Percentiles rank a stretch among this genome's conserved stretches.
These are phyloP conservation scores for Podospora pseudopauciseta DNA, from an alignment of 495 filamentous ascomycete genomes.

Conservation along the genomic window DNA sequence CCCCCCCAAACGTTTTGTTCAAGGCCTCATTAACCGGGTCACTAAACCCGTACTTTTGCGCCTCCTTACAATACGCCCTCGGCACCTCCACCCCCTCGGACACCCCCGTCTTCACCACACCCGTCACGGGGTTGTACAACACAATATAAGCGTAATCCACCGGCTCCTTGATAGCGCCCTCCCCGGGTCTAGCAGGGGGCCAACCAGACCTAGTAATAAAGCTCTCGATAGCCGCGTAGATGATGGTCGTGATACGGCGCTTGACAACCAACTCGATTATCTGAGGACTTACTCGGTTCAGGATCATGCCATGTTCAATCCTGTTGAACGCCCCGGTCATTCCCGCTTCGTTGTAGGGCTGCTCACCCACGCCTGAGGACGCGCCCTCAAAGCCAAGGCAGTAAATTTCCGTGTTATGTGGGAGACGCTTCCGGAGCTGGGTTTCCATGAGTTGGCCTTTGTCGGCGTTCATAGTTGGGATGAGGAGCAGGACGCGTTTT, in stretches of 20 bases:
- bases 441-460: constrained; percentile 8
- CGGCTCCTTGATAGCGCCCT: neutral
- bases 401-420: neutral
- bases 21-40: neutral
- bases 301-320: constrained; percentile 1
- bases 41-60: constrained; percentile 18
- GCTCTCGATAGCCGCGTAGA: constrained; percentile 21
- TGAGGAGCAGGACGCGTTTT: constrained; percentile 4
- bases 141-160: constrained; percentile 23
- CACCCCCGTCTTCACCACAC: constrained; percentile 7
- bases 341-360: constrained; percentile 22
- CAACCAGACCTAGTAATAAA: constrained; percentile 8
- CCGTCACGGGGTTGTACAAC: constrained; percentile 14
- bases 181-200: neutral
- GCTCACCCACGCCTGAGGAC: constrained; percentile 24
- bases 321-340: constrained; percentile 18
- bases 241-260: neutral
- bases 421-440: neutral
- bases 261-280: neutral
- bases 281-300: too few relatives aligned
- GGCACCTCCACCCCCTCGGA: constrained; percentile 19
- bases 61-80: constrained; percentile 13
- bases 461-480: constrained; percentile 20
- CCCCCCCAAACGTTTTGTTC: neutral
- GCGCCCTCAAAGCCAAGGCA: neutral